Evolutionary conservation across 352 stramenopile genomes (phyloP).

Genomic region (Globisporangium radiosum): DNA sequence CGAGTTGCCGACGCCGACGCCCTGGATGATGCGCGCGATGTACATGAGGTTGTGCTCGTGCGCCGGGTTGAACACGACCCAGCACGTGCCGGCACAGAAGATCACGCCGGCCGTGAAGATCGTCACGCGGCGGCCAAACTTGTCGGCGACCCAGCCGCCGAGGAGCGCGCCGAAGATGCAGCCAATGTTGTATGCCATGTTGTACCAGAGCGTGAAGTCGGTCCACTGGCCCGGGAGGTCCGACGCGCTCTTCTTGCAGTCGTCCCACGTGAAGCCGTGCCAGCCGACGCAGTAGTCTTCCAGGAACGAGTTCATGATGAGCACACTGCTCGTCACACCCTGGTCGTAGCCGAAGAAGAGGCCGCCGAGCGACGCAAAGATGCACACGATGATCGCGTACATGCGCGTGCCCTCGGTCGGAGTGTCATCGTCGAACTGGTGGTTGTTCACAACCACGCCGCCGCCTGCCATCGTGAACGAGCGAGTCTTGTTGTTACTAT

Average conservation of each 20-base stretch:
- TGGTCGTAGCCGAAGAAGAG: slow-evolving; percentile 40
- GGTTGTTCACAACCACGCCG: too few relatives aligned
- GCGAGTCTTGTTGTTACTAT: too few relatives aligned
- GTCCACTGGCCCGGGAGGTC: slow-evolving; percentile 21
- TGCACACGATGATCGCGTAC: slow-evolving; percentile 32
- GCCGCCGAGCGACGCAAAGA: slow-evolving; percentile 31
- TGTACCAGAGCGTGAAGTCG: slow-evolving; percentile 26
- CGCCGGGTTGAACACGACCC: slow-evolving; percentile 15
- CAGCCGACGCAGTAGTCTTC: slow-evolving; percentile 27
- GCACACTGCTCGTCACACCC: slow-evolving; percentile 28
- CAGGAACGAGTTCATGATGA: slow-evolving; percentile 33
- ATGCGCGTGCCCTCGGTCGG: slow-evolving; percentile 12
- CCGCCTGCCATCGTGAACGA: too few relatives aligned
- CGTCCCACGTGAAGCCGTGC: slow-evolving; percentile 17
- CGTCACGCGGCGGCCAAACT: slow-evolving; percentile 23
- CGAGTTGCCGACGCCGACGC: slow-evolving; percentile 25
- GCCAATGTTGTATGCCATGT: slow-evolving; percentile 29
- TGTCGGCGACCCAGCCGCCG: slow-evolving; percentile 22
- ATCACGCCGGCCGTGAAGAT: slow-evolving; percentile 27
- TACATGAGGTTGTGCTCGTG: slow-evolving; percentile 14
- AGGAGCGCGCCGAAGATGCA: slow-evolving; percentile 27
- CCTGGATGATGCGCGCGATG: slow-evolving; percentile 18
- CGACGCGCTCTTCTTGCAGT: slow-evolving; percentile 12
- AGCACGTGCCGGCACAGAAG: slow-evolving; percentile 25
- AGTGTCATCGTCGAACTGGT: too few relatives aligned